These are phyloP conservation scores for Ehretia macrophylla DNA, from an alignment of 257 asterid genomes.

Conservation along the genomic window DNA sequence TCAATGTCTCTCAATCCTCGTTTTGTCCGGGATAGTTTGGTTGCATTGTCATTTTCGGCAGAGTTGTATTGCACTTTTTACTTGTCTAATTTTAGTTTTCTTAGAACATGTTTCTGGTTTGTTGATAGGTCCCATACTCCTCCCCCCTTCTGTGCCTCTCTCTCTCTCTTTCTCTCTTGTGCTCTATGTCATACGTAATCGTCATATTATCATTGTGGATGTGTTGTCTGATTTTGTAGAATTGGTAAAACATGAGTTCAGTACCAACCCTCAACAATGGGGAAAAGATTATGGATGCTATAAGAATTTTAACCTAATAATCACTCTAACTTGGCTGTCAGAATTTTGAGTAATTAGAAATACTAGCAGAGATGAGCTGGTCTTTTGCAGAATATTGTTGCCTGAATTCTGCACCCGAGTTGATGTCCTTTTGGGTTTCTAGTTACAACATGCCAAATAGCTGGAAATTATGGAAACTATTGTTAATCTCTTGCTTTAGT, in stretches of 20 bases:
- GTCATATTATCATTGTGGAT: neutral
- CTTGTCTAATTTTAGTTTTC: neutral
- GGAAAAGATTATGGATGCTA: neutral
- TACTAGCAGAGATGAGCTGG: neutral
- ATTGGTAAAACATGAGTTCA: neutral
- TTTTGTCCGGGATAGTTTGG: neutral
- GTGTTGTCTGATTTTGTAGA: neutral
- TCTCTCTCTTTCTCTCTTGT: neutral
- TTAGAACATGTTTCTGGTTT: neutral
- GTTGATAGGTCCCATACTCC: neutral
- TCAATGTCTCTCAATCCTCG: constrained; percentile 23
- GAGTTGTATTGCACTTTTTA: neutral
- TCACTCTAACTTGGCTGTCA: neutral
- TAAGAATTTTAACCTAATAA: neutral
- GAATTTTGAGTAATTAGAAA: neutral
- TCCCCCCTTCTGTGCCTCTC: neutral
- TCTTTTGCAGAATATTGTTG: neutral
- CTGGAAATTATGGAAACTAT: no score
- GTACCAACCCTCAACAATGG: neutral
- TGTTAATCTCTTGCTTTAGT: neutral
- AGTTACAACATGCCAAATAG: no score
- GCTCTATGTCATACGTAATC: neutral
- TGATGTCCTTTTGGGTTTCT: no score
- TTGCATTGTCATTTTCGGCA: constrained; percentile 1
- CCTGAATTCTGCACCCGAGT: neutral